Conservation (phyloP, 2,329 filamentous ascomycete genomes). For the Pseudopithomyces chartarum region DNA sequence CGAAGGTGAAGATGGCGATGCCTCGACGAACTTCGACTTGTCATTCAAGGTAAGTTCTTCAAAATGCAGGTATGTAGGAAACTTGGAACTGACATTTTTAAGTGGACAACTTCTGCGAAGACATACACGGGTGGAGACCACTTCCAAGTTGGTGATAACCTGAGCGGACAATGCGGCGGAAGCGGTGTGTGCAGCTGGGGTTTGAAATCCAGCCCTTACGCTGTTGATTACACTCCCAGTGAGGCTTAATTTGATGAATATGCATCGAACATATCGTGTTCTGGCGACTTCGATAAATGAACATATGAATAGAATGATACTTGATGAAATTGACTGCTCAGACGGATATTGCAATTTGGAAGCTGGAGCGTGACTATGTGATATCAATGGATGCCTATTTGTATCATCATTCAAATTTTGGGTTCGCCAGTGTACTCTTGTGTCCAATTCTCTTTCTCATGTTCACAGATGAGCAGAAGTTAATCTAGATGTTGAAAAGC, state of each 20-base stretch:
- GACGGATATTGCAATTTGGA: too few species aligned
- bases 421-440: too few species aligned
- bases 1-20: neutral
- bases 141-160: conserved; percentile 13
- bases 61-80: neutral
- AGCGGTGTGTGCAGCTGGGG: conserved; percentile 5
- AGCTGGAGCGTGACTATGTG: too few species aligned
- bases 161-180: conserved; percentile 16
- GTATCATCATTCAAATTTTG: too few species aligned
- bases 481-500: too few species aligned
- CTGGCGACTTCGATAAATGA: too few species aligned
- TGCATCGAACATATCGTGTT: too few species aligned
- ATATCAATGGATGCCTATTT: too few species aligned
- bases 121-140: conserved; percentile 6
- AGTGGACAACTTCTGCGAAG: neutral
- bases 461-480: too few species aligned
- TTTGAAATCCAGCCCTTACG: neutral
- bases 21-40: conserved; percentile 12
- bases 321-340: too few species aligned
- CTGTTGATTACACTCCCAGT: neutral
- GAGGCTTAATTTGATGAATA: neutral
- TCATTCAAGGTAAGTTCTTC: conserved; percentile 9
- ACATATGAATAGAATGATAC: too few species aligned
- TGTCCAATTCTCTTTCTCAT: too few species aligned
- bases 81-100: neutral